Conservation (phyloP, 169 alveolate species). For the Plasmodium blacklocki region DNA sequence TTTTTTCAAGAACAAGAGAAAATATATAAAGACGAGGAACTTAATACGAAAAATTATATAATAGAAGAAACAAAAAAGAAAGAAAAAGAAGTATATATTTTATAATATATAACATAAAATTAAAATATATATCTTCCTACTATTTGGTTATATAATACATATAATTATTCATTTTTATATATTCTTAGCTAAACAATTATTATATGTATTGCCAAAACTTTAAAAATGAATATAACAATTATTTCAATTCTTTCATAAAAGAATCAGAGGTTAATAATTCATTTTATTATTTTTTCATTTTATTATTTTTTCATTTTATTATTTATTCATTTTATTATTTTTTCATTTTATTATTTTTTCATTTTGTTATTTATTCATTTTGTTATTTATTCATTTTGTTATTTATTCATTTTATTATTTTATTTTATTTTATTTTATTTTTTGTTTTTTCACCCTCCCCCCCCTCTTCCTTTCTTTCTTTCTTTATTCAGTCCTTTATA, state of each 20-base stretch:
- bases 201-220: slow-evolving; percentile 54
- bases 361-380: neutral
- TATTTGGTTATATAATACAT: neutral
- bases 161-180: neutral
- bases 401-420: neutral
- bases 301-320: too few relatives aligned
- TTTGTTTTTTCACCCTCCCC: too few relatives aligned
- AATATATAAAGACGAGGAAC: slow-evolving; percentile 43
- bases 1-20: slow-evolving; percentile 58
- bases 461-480: too few relatives aligned
- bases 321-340: too few relatives aligned
- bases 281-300: neutral
- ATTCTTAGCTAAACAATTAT: slow-evolving; percentile 29
- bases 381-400: too few relatives aligned
- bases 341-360: too few relatives aligned
- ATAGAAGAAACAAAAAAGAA: slow-evolving; percentile 14
- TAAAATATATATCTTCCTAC: neutral
- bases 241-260: slow-evolving; percentile 32
- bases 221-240: slow-evolving; percentile 49
- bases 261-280: slow-evolving; percentile 44
- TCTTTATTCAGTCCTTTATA: neutral
- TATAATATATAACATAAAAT: neutral
- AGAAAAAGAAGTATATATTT: slow-evolving; percentile 40
- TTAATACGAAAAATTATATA: slow-evolving; percentile 15
- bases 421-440: neutral